Percentiles rank a stretch among this genome's conserved stretches.
These are phyloP conservation scores for Trametes elegans DNA, from an alignment of 768 basidiomycete species.

Conservation along the genomic window DNA sequence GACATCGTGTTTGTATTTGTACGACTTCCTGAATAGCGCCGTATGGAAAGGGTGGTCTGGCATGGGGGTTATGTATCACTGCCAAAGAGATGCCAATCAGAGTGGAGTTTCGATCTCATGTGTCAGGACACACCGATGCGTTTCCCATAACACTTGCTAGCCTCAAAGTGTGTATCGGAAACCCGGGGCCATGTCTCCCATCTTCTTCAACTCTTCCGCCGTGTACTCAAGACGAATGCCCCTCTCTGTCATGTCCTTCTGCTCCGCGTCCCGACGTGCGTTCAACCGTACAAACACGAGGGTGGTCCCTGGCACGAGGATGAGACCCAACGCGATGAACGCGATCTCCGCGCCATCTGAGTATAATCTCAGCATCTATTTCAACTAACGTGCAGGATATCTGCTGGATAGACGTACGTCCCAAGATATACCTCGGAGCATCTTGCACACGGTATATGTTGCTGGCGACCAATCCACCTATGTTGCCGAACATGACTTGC, in stretches of 20 bases:
- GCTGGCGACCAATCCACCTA: constrained; percentile 60
- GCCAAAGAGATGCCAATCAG: neutral
- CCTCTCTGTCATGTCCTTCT: constrained; percentile 37
- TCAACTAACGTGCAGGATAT: neutral
- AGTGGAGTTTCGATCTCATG: neutral
- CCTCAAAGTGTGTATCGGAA: constrained; percentile 51
- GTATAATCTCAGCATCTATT: neutral
- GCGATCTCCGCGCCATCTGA: constrained; percentile 21
- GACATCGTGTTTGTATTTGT: too few species aligned
- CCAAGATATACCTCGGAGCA: constrained; percentile 57
- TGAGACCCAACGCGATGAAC: constrained; percentile 63
- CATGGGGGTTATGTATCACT: too few species aligned
- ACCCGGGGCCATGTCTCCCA: constrained; percentile 62
- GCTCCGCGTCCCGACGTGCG: constrained; percentile 43
- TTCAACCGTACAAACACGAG: constrained; percentile 57
- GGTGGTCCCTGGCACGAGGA: constrained; percentile 47
- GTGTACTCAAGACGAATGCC: constrained; percentile 17
- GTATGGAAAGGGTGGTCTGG: too few species aligned
- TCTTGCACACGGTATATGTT: constrained; percentile 63
- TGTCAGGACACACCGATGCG: too few species aligned
- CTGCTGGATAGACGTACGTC: constrained; percentile 46
- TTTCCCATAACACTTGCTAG: neutral
- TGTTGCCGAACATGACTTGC: constrained; percentile 67
- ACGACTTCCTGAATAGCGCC: too few species aligned
- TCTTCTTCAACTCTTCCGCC: constrained; percentile 29